Evolutionary conservation across 2,329 filamentous ascomycete species (phyloP).

Genomic region (Pestalotiopsis sp.): DNA sequence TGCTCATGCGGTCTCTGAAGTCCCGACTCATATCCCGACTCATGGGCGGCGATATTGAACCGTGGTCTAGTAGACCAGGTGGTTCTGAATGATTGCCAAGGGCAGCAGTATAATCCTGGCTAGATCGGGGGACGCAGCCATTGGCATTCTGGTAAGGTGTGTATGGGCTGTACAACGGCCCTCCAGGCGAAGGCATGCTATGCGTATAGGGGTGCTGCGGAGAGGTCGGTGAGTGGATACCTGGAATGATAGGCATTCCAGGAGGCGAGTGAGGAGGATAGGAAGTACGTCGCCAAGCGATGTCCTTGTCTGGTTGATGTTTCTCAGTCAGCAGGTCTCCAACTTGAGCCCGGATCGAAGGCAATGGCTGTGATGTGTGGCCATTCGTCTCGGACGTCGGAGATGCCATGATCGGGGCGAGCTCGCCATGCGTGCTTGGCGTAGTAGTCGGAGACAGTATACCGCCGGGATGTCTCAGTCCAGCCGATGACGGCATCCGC

Average conservation of each 20-base stretch:
- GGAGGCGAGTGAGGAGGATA: constrained; percentile 37
- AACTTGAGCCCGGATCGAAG: constrained; percentile 35
- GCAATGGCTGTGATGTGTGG: constrained; percentile 38
- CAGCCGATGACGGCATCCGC: constrained; percentile 21
- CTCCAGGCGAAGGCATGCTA: constrained; percentile 45
- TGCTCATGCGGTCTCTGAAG: constrained; percentile 52
- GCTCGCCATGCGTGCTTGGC: constrained; percentile 27
- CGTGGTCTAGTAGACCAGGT: constrained; percentile 35
- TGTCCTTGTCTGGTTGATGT: constrained; percentile 23
- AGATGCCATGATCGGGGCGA: constrained; percentile 35
- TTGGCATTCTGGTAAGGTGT: constrained; percentile 29
- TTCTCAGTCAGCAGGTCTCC: constrained; percentile 34
- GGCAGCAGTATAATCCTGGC: constrained; percentile 39
- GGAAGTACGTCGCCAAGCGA: constrained; percentile 23
- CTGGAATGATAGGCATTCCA: constrained; percentile 25
- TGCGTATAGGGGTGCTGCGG: constrained; percentile 46
- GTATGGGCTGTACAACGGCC: constrained; percentile 39
- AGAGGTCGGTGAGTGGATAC: constrained; percentile 48
- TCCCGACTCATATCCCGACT: constrained; percentile 32
- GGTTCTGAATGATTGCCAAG: constrained; percentile 44
- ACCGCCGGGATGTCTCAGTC: constrained; percentile 30
- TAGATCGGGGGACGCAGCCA: constrained; percentile 32
- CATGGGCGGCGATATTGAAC: constrained; percentile 43
- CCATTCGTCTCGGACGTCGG: constrained; percentile 37
- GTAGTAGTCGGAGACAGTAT: constrained; percentile 33